These are phyloP conservation scores for Phylloboletellus chloephorus DNA, from an alignment of 1,284 basidiomycete genomes.

Conservation along the genomic window DNA sequence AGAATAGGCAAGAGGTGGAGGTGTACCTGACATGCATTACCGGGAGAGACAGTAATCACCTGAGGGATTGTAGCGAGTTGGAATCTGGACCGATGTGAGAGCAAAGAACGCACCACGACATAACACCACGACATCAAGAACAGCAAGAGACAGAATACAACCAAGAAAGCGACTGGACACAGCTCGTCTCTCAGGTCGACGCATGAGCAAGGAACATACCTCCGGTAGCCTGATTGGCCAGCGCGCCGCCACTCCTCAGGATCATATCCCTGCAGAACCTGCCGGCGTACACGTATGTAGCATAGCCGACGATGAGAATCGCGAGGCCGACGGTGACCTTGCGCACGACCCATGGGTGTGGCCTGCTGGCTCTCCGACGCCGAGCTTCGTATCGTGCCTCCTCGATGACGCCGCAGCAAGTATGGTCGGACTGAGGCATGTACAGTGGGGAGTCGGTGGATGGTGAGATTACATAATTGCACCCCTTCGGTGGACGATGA, in stretches of 20 bases:
- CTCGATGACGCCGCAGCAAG: constrained; percentile 29
- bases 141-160: constrained; percentile 45
- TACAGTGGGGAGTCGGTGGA: neutral
- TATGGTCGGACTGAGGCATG: constrained; percentile 16
- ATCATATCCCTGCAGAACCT: constrained; percentile 57
- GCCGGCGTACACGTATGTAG: constrained; percentile 57
- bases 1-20: constrained; percentile 1
- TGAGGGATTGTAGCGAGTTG: constrained; percentile 14
- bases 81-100: neutral
- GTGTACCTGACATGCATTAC: constrained; percentile 48
- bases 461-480: constrained; percentile 21
- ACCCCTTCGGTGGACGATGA: constrained; percentile 8
- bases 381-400: constrained; percentile 14
- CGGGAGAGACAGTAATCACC: constrained; percentile 51
- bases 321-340: constrained; percentile 45
- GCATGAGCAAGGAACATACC: constrained; percentile 36
- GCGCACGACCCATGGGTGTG: constrained; percentile 46
- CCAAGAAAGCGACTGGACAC: constrained; percentile 45
- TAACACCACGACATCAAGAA: constrained; percentile 57
- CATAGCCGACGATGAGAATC: constrained; percentile 39
- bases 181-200: constrained; percentile 4
- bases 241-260: constrained; percentile 32
- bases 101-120: constrained; percentile 36
- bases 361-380: constrained; percentile 14
- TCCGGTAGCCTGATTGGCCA: constrained; percentile 42